Percentiles rank a stretch among this genome's conserved stretches.
These are phyloP conservation scores for Diaporthe destruens DNA, from an alignment of 2,329 filamentous ascomycete species.

Conservation along the genomic window DNA sequence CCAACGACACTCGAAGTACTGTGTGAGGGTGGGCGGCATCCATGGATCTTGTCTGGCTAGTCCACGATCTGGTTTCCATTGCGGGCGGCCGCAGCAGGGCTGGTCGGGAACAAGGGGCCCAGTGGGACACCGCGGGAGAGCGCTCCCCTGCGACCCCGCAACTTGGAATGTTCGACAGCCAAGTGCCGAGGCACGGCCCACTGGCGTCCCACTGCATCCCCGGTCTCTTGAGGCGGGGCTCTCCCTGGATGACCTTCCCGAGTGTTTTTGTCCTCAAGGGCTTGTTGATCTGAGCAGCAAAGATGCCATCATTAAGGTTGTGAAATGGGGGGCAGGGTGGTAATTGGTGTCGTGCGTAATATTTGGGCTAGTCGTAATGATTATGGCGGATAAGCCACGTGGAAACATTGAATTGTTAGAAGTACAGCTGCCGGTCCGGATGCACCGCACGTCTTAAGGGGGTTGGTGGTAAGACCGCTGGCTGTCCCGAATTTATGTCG, in stretches of 20 bases:
- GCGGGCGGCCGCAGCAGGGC: neutral
- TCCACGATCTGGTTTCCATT: neutral
- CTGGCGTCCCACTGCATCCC: neutral
- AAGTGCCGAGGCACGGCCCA: slow-evolving; percentile 19
- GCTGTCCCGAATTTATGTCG: slow-evolving; percentile 15
- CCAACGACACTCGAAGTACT: neutral
- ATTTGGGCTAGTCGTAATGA: neutral
- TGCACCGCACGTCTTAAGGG: no score
- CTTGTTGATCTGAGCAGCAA: neutral
- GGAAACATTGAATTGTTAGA: no score
- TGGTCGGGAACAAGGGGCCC: neutral
- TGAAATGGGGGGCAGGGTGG: neutral
- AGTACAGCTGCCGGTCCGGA: no score
- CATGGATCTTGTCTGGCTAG: neutral
- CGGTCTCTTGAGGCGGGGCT: neutral
- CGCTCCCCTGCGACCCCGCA: slow-evolving; percentile 13
- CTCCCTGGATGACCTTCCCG: neutral
- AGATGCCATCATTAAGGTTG: no score
- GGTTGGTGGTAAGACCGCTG: neutral
- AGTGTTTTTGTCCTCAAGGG: neutral
- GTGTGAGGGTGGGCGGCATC: neutral
- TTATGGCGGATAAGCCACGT: neutral
- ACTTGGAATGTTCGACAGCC: neutral
- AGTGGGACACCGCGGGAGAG: no score
- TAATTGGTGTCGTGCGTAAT: neutral